Base-by-base conservation (phyloP, 176 grass and related monocot genomes). In the Areca catechu region DNA sequence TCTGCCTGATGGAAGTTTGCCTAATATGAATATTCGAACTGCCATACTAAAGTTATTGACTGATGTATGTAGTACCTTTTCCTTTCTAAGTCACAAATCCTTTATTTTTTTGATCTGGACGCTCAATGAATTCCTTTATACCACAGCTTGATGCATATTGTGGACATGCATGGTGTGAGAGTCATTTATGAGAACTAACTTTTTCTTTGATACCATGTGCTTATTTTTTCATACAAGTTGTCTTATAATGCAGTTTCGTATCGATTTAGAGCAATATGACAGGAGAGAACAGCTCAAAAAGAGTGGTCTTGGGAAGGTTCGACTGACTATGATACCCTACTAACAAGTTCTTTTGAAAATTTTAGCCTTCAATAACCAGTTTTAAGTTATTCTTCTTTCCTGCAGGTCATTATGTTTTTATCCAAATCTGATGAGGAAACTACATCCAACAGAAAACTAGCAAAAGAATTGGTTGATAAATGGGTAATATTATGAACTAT, bases 401-500 rank as follows among this genome's bases (percentile, higher is more conserved):
- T 28, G 22, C 49, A 97, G 93, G 93, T 97, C 19, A 97, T 97
- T 29, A 97, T 97, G 93, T 97, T 97, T 77, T 85, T 97, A 20
- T 97, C 83, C 51, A 97, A 97, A 66, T 92, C 93, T 23, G 87
- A 97, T 4, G 93, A 97, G 66, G 93, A 97, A 71, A 92, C 83
- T 65, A 97, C 93, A 65, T 65, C 93, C 21, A 97, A 97, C 54
- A 83, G 83, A 79, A 97, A 85, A 77, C 60, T 92, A 24, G 93
- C 87, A 25, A 97, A 97, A 72, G 93, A 97, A 69, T 63, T 97
- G 55, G 93, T 97, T 59, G 93, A 97, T 68, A 97, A 91, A 88
- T 97, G 93, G 93, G 93, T 97, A 90, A 77, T 43, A 43, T 43
- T 43, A 43, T 43, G 34, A 43, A 43, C 34, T 2, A 43, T 43